Conservation (phyloP, 2,329 filamentous ascomycete species). For the Madurella fahalii region DNA sequence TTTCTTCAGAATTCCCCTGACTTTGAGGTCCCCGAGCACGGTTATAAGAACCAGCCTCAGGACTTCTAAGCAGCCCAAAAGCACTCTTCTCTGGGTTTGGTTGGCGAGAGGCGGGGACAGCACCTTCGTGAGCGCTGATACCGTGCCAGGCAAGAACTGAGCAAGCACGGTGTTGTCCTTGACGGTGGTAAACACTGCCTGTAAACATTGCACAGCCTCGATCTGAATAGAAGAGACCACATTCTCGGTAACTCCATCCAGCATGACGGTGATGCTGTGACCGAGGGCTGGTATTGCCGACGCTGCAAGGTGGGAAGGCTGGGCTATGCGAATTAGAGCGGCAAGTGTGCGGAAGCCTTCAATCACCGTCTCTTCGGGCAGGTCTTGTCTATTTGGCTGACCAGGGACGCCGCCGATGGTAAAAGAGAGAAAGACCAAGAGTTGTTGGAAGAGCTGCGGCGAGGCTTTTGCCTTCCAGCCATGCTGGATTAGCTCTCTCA, state of each 20-base stretch:
- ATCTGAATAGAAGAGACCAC: constrained; percentile 65
- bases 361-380: constrained; percentile 69
- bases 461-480: constrained; percentile 76
- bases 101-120: constrained; percentile 62
- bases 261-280: constrained; percentile 73
- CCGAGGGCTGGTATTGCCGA: constrained; percentile 66
- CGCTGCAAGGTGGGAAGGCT: constrained; percentile 36
- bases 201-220: constrained; percentile 62
- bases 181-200: constrained; percentile 59
- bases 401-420: constrained; percentile 70
- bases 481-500: constrained; percentile 67
- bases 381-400: constrained; percentile 41
- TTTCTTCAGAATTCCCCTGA: constrained; percentile 41
- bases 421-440: constrained; percentile 79
- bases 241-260: constrained; percentile 67
- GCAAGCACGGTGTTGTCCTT: constrained; percentile 71
- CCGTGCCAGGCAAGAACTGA: constrained; percentile 81
- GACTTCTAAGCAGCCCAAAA: constrained; percentile 58
- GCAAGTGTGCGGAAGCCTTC: constrained; percentile 68
- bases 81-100: constrained; percentile 54
- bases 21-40: constrained; percentile 56
- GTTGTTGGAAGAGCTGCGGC: constrained; percentile 71
- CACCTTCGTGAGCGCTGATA: constrained; percentile 75
- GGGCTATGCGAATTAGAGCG: constrained; percentile 59
- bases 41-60: constrained; percentile 52